Conservation (phyloP, 352 stramenopile genomes). For the Lagenidium giganteum region DNA sequence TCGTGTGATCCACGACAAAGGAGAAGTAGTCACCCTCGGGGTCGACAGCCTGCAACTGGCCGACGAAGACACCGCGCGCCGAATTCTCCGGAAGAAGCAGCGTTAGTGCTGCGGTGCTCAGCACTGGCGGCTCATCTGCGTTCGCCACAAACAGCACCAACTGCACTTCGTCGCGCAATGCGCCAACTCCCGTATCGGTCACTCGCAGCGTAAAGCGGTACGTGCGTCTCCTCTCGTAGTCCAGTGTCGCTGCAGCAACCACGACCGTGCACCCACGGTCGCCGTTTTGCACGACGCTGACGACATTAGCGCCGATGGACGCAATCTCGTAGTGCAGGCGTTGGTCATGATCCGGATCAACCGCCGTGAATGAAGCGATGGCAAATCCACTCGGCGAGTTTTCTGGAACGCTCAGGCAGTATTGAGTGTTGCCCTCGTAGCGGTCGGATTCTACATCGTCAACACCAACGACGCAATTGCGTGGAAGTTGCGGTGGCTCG, state of each 20-base stretch:
- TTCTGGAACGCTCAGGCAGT: slow-evolving; percentile 37
- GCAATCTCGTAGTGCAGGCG: slow-evolving; percentile 32
- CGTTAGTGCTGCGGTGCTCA: slow-evolving; percentile 22
- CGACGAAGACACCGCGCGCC: slow-evolving; percentile 11
- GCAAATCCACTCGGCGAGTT: slow-evolving; percentile 18
- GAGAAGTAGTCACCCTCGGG: slow-evolving; percentile 39
- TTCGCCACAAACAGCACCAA: slow-evolving; percentile 40
- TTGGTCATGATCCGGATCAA: slow-evolving; percentile 34
- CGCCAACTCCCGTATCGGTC: slow-evolving; percentile 34
- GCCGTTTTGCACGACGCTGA: slow-evolving; percentile 26
- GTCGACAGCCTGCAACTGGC: slow-evolving; percentile 31
- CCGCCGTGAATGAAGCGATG: slow-evolving; percentile 20
- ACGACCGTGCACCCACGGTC: too few species aligned
- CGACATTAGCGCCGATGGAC: slow-evolving; percentile 11
- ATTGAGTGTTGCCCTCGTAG: slow-evolving; percentile 38
- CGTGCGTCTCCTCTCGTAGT: slow-evolving; percentile 32
- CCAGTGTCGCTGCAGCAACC: too few species aligned
- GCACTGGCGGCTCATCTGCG: slow-evolving; percentile 35
- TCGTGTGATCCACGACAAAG: slow-evolving; percentile 24
- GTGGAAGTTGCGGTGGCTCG: slow-evolving; percentile 28
- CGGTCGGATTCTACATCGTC: slow-evolving; percentile 23
- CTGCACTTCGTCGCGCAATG: slow-evolving; percentile 32
- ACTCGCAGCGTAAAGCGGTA: slow-evolving; percentile 40
- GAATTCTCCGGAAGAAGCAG: slow-evolving; percentile 35
- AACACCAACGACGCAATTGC: slow-evolving; percentile 44